Conservation (phyloP, 164 flowering plant genomes). For the Macadamia integrifolia region DNA sequence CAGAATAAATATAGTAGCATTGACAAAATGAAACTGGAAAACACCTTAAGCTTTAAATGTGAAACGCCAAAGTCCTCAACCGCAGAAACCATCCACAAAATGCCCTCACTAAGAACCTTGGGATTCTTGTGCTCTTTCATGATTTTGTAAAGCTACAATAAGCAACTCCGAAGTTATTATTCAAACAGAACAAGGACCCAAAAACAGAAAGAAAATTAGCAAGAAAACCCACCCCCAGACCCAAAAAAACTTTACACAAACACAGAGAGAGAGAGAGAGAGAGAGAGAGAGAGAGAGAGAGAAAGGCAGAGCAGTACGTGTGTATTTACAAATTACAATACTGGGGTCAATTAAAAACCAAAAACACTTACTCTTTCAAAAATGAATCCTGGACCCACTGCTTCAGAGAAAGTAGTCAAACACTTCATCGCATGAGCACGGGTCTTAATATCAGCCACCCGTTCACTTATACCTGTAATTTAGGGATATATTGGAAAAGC, state of each 20-base stretch:
- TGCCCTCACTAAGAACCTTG: conserved; percentile 96
- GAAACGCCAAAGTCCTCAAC: conserved; percentile 90
- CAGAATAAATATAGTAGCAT: neutral
- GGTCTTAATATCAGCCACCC: conserved; percentile 97
- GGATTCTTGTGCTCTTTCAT: conserved; percentile 99
- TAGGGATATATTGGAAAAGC: neutral
- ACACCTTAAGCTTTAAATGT: conserved; percentile 83
- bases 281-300: neutral
- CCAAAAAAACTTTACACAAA: neutral
- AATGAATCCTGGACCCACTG: conserved; percentile 95
- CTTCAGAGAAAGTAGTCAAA: conserved; percentile 85
- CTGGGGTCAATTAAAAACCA: conserved; percentile 1
- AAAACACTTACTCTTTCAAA: conserved; percentile 78
- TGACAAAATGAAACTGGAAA: conserved; percentile 8
- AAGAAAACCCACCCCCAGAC: neutral
- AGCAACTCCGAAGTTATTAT: neutral
- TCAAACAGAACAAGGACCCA: neutral
- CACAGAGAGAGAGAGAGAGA: neutral
- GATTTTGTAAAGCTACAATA: conserved; percentile 73
- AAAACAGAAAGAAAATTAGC: neutral
- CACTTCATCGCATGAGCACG: conserved; percentile 95
- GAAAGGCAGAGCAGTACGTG: neutral
- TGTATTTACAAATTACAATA: neutral
- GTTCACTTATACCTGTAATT: conserved; percentile 68
- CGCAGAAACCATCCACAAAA: conserved; percentile 94